These are phyloP conservation scores for Leccinellum albellum DNA, from an alignment of 768 basidiomycete genomes.

Conservation along the genomic window DNA sequence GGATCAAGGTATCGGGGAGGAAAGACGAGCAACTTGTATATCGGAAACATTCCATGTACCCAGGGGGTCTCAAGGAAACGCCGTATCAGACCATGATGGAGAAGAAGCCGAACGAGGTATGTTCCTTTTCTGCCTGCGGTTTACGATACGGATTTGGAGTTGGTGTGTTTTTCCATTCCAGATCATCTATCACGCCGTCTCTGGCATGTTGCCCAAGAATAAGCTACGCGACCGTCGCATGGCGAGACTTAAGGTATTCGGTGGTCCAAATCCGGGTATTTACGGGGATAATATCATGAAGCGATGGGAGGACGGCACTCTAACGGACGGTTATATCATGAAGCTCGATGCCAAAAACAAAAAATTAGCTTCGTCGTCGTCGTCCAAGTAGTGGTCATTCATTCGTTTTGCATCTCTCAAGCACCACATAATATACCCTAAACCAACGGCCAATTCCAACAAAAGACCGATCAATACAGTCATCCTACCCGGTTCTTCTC, in stretches of 20 bases:
- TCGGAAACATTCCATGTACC: conserved; percentile 86
- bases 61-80: conserved; percentile 90
- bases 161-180: conserved; percentile 29
- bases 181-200: conserved; percentile 95
- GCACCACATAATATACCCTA: background rate
- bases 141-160: background rate
- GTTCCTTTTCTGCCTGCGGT: conserved; percentile 22
- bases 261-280: conserved; percentile 72
- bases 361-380: background rate
- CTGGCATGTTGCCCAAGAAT: conserved; percentile 99
- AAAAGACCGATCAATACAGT: background rate
- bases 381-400: conserved; percentile 11
- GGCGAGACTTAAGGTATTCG: conserved; percentile 85
- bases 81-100: conserved; percentile 81
- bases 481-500: conserved; percentile 1
- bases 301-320: conserved; percentile 80
- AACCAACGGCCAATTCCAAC: background rate
- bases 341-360: conserved; percentile 25
- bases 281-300: conserved; percentile 73
- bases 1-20: conserved; percentile 82
- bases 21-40: conserved; percentile 87
- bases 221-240: conserved; percentile 86
- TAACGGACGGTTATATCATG: conserved; percentile 40
- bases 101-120: conserved; percentile 84
- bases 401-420: background rate